Evolutionary conservation across 345 rosid genomes (phyloP).

Genomic region (Pugionium dolabratum): DNA sequence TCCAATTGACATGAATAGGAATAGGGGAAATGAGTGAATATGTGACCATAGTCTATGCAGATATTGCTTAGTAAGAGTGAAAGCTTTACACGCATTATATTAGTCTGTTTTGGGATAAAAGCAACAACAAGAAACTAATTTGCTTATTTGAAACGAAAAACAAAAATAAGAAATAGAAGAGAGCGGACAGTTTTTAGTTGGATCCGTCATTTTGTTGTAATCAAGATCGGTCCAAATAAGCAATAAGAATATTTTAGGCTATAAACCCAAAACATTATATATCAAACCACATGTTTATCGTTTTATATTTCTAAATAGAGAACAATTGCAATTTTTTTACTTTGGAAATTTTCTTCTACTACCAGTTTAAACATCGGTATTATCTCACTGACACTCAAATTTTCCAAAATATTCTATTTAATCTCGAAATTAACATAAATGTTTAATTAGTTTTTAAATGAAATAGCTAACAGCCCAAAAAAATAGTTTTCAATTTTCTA

Average conservation of each 20-base stretch:
- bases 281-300: background rate
- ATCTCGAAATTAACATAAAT: too few relatives aligned
- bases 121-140: background rate
- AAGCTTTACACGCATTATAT: slow-evolving; percentile 19
- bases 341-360: too few relatives aligned
- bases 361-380: too few relatives aligned
- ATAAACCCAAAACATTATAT: background rate
- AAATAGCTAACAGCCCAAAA: too few relatives aligned
- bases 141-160: background rate
- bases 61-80: slow-evolving; percentile 24
- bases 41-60: slow-evolving; percentile 33
- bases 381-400: too few relatives aligned
- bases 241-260: background rate
- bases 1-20: background rate
- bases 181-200: background rate
- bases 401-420: too few relatives aligned
- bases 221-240: background rate
- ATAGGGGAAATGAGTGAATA: slow-evolving; percentile 23
- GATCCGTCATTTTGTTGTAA: background rate
- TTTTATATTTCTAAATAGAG: too few relatives aligned
- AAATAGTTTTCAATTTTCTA: too few relatives aligned
- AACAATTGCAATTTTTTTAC: too few relatives aligned
- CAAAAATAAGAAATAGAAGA: background rate
- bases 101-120: slow-evolving; percentile 18
- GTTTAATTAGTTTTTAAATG: too few relatives aligned